Evolutionary conservation across 1,284 basidiomycete genomes (phyloP).

Genomic region (Rhodotorula sp.): DNA sequence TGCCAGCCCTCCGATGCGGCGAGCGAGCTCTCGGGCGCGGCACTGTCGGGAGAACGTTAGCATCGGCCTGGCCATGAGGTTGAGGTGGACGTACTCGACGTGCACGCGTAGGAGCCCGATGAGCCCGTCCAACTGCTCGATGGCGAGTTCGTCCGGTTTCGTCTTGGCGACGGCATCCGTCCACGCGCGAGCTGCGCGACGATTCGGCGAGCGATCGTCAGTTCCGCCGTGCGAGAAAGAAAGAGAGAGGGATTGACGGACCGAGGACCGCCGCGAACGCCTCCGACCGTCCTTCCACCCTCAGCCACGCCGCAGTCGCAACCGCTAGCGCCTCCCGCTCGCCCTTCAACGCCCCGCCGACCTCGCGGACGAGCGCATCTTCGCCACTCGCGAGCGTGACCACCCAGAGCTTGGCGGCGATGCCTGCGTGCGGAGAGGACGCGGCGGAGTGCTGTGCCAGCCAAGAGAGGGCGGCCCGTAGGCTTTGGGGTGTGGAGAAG

Average conservation of each 20-base stretch:
- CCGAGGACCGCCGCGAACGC: not conserved
- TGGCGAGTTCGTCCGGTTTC: not conserved
- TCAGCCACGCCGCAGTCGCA: not conserved
- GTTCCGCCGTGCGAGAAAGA: not conserved
- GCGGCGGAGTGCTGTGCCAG: not conserved
- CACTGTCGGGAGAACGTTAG: not conserved
- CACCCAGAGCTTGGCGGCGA: conserved; percentile 5
- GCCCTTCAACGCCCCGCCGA: not conserved
- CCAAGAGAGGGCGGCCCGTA: conserved; percentile 2
- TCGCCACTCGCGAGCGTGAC: not conserved
- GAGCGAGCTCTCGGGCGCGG: not conserved
- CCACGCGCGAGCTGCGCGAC: conserved; percentile 5
- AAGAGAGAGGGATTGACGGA: not conserved
- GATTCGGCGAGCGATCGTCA: not conserved
- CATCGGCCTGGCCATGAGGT: not conserved
- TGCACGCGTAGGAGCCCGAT: not conserved
- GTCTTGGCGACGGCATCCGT: not conserved
- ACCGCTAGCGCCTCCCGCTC: not conserved
- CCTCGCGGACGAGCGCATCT: not conserved
- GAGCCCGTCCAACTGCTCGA: not conserved
- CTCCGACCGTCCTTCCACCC: not conserved
- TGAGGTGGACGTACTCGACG: not conserved
- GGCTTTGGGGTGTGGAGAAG: not conserved
- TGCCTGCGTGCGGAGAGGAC: not conserved
- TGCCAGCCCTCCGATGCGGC: not conserved